Conservation (phyloP, 305 asterid genomes). For the Ilex paraguariensis region DNA sequence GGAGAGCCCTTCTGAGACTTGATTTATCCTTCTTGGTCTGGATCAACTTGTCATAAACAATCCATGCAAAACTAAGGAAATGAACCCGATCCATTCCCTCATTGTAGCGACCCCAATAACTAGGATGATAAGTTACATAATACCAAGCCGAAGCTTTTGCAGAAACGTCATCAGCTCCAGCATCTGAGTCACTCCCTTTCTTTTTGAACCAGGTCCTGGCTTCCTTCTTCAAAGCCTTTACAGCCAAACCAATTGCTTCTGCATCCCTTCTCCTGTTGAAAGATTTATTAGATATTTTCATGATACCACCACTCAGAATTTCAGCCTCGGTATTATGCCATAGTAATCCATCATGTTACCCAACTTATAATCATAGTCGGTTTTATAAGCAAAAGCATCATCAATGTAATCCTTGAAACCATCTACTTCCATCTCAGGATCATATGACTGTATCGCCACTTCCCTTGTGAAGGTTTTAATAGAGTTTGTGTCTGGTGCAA, state of each 20-base stretch:
- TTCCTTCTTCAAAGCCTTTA: background rate
- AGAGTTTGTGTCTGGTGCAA: background rate
- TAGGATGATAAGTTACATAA: constrained; percentile 2
- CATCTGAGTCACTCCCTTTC: background rate
- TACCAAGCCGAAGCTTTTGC: constrained; percentile 6
- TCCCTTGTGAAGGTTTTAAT: background rate
- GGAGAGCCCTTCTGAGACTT: background rate
- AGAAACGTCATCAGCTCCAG: background rate
- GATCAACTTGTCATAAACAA: constrained; percentile 1
- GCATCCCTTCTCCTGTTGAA: background rate
- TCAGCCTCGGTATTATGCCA: constrained; percentile 1
- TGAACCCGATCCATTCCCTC: constrained; percentile 1
- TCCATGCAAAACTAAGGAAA: background rate
- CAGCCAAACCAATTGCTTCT: background rate
- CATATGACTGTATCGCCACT: background rate
- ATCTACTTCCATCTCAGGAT: background rate
- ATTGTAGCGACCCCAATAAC: background rate
- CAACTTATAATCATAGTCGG: background rate
- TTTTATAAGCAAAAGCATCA: background rate
- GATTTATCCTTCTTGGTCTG: background rate
- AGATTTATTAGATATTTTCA: background rate
- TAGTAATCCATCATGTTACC: constrained; percentile 3
- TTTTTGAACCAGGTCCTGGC: constrained; percentile 2
- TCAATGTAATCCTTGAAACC: background rate
- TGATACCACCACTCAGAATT: background rate